Percentiles rank a stretch among this genome's conserved stretches.
phyloP scores from a whole-genome alignment of 129 eudicot genomes.

The Flaveria sonorensis region DNA sequence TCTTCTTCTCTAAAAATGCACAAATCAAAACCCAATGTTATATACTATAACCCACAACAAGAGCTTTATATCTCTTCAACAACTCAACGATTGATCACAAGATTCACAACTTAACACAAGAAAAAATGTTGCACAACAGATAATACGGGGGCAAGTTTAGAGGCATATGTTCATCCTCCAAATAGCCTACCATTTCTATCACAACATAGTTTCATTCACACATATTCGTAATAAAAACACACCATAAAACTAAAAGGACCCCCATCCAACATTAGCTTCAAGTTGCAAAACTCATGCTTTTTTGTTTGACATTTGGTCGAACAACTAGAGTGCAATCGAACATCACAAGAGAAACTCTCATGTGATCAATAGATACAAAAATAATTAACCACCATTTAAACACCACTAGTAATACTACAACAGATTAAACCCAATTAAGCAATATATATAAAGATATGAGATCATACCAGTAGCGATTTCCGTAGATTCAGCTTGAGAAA shows the following conservation, averaged over 20 bases:
- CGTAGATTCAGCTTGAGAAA: slow-evolving; percentile 59
- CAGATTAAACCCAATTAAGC: background rate
- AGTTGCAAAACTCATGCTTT: background rate
- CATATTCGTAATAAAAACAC: background rate
- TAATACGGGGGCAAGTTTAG: background rate
- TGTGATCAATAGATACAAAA: background rate
- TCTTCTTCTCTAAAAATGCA: slow-evolving; percentile 51
- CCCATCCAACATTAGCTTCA: background rate
- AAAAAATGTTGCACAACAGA: background rate
- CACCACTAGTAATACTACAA: background rate
- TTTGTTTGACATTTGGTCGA: slow-evolving; percentile 21
- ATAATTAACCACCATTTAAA: background rate
- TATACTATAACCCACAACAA: background rate
- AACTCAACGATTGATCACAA: background rate
- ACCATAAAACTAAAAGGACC: background rate
- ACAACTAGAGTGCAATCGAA: slow-evolving; percentile 11
- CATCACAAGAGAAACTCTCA: background rate
- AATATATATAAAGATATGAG: background rate
- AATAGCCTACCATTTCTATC: slow-evolving; percentile 11
- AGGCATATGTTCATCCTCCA: slow-evolving; percentile 4
- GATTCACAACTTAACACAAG: background rate
- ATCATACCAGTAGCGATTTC: slow-evolving; percentile 49
- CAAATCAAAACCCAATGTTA: background rate
- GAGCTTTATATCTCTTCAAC: background rate
- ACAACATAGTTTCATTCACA: slow-evolving; percentile 1